Conservation (phyloP, 371 early-diverging fungal species). For the Cokeromyces recurvatus region DNA sequence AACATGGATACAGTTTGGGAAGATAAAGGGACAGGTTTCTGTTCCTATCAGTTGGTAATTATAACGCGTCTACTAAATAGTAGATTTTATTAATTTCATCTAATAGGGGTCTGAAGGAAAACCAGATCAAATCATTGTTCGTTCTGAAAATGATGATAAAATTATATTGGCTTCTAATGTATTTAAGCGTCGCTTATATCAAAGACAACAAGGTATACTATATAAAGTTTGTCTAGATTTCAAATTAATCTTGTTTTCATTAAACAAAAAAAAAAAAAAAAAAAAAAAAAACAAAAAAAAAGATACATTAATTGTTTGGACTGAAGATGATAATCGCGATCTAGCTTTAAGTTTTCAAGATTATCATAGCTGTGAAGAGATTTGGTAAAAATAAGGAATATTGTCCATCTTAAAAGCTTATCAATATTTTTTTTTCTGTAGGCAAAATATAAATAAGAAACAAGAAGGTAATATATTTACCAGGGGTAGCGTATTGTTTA, state of each 20-base stretch:
- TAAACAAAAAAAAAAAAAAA: no score
- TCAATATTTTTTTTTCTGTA: no score
- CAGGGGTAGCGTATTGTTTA: no score
- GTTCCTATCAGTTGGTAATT: constrained; percentile 52
- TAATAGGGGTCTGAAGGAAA: constrained; percentile 40
- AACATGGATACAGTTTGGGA: constrained; percentile 65
- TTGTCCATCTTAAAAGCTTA: no score
- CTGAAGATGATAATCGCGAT: constrained; percentile 72
- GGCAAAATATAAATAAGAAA: constrained; percentile 10
- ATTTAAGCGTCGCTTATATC: constrained; percentile 61
- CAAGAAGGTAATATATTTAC: constrained; percentile 9
- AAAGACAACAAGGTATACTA: constrained; percentile 72
- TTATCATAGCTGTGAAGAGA: constrained; percentile 71
- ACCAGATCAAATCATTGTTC: constrained; percentile 56
- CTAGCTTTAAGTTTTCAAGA: constrained; percentile 92
- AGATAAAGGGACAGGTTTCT: constrained; percentile 80
- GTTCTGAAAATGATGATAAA: constrained; percentile 61
- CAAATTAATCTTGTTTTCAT: constrained; percentile 8
- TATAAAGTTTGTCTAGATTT: background rate
- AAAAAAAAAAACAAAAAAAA: no score
- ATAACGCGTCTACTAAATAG: constrained; percentile 12
- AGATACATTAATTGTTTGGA: constrained; percentile 94
- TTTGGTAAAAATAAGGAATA: constrained; percentile 70
- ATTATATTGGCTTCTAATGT: constrained; percentile 64
- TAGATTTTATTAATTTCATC: constrained; percentile 1